These are phyloP conservation scores for Aspergillus haitiensis DNA, from an alignment of 495 filamentous ascomycete species.

Conservation along the genomic window DNA sequence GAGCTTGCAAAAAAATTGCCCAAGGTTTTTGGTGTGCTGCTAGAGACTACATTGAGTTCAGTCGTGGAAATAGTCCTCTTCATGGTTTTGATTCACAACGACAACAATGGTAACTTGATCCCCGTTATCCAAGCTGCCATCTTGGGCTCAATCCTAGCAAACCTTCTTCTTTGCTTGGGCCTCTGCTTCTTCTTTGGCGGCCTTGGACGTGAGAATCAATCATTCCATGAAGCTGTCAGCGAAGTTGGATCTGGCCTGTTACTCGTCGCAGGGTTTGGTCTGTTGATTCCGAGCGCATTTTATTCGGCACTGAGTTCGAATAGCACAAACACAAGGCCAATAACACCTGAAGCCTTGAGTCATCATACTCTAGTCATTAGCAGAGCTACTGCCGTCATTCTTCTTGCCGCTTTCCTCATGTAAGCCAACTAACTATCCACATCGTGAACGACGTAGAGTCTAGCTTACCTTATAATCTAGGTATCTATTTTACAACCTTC, in stretches of 20 bases:
- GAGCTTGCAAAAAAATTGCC: slow-evolving; percentile 78
- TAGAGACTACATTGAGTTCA: slow-evolving; percentile 75
- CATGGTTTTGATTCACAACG: slow-evolving; percentile 61
- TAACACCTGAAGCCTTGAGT: slow-evolving; percentile 41
- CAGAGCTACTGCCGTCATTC: slow-evolving; percentile 71
- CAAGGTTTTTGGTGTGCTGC: slow-evolving; percentile 72
- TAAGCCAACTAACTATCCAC: slow-evolving; percentile 23
- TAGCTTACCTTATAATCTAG: slow-evolving; percentile 37
- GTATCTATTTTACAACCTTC: slow-evolving; percentile 79
- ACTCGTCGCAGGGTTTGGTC: slow-evolving; percentile 77
- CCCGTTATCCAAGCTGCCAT: slow-evolving; percentile 82
- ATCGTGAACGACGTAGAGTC: neutral
- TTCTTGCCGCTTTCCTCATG: slow-evolving; percentile 73
- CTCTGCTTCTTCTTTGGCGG: slow-evolving; percentile 78
- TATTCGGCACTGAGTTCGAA: slow-evolving; percentile 55
- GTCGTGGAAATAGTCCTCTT: slow-evolving; percentile 83
- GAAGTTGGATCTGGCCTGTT: slow-evolving; percentile 81
- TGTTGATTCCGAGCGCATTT: slow-evolving; percentile 82
- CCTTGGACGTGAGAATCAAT: slow-evolving; percentile 60
- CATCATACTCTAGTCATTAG: slow-evolving; percentile 64
- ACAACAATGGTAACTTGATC: slow-evolving; percentile 47
- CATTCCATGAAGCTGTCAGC: slow-evolving; percentile 73
- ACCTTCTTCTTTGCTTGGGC: slow-evolving; percentile 73
- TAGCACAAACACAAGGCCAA: slow-evolving; percentile 30
- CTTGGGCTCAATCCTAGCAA: slow-evolving; percentile 77